A percentile compares a stretch with the other conserved stretches of the same genome.
Evolutionary conservation across 1,284 basidiomycete species (phyloP).

Genomic region (Cryptococcus depauperatus): DNA sequence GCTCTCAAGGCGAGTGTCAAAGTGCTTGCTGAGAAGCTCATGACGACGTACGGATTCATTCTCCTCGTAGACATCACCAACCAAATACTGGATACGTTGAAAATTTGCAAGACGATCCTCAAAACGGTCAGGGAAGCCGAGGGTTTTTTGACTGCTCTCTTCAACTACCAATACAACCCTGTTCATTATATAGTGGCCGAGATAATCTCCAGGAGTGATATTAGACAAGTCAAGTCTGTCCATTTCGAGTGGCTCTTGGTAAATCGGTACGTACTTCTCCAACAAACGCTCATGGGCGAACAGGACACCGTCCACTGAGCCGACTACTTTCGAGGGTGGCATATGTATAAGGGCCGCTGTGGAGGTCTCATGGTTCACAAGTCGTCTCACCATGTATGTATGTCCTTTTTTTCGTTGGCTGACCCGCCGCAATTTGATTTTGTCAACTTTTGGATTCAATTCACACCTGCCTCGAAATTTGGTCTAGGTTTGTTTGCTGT

Average conservation of each 20-base stretch:
- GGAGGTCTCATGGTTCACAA: conserved; percentile 54
- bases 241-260: conserved; percentile 54
- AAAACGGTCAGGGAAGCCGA: conserved; percentile 46
- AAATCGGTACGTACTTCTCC: conserved; percentile 28
- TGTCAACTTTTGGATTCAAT: conserved; percentile 54
- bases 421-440: conserved; percentile 29
- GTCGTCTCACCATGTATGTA: conserved; percentile 49
- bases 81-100: conserved; percentile 41
- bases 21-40: conserved; percentile 53
- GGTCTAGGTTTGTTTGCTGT: conserved; percentile 51
- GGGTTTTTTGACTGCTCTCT: conserved; percentile 45
- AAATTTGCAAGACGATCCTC: conserved; percentile 50
- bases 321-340: conserved; percentile 55
- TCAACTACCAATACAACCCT: conserved; percentile 51
- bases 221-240: conserved; percentile 52
- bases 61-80: background rate
- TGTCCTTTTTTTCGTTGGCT: background rate
- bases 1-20: conserved; percentile 36
- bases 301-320: conserved; percentile 50
- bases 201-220: conserved; percentile 50
- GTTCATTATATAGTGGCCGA: conserved; percentile 53
- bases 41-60: conserved; percentile 47
- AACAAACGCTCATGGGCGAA: no score
- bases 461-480: conserved; percentile 50
- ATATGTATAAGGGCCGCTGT: conserved; percentile 51